Evolutionary conservation across 2,329 filamentous ascomycete species (phyloP).

Genomic region (Aureobasidium sp.): DNA sequence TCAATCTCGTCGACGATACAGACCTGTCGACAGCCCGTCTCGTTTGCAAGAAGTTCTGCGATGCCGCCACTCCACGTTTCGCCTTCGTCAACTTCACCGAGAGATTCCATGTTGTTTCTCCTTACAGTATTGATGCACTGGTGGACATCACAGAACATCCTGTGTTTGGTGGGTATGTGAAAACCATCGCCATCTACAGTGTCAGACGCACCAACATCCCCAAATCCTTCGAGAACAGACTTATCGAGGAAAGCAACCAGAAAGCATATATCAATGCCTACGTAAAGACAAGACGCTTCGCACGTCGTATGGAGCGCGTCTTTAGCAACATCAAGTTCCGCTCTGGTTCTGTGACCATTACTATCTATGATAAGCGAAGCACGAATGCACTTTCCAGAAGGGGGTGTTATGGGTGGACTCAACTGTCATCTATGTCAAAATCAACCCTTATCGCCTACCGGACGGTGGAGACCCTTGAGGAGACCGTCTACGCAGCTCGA

Average conservation of each 20-base stretch:
- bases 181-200: not conserved
- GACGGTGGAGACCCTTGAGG: not conserved
- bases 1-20: not conserved
- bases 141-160: slow-evolving; percentile 9
- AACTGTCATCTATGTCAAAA: no score
- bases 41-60: not conserved
- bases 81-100: not conserved
- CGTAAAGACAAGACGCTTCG: not conserved
- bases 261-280: not conserved
- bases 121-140: not conserved
- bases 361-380: not conserved
- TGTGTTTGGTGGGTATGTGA: not conserved
- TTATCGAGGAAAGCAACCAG: not conserved
- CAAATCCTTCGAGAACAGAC: no score
- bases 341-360: not conserved
- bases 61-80: not conserved
- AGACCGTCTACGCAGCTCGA: not conserved
- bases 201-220: not conserved
- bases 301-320: not conserved
- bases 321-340: not conserved
- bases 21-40: not conserved
- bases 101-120: not conserved
- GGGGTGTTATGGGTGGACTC: not conserved
- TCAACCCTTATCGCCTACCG: not conserved
- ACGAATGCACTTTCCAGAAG: not conserved